Evolutionary conservation across 495 filamentous ascomycete genomes (phyloP).

Genomic region (Tuber indicum): DNA sequence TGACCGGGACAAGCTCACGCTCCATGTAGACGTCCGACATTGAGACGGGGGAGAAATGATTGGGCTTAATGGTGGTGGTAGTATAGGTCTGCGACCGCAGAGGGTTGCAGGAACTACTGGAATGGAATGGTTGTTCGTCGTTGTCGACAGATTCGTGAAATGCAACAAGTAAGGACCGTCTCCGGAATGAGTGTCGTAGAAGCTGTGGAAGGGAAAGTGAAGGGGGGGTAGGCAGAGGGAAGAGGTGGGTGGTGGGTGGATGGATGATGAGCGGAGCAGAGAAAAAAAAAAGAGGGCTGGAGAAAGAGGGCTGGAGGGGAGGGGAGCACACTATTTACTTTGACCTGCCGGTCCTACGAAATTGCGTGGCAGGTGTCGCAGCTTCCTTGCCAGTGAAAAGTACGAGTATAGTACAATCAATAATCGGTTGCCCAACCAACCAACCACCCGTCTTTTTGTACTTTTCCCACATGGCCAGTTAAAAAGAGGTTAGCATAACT

Average conservation of each 20-base stretch:
- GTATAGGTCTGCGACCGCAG: slow-evolving; percentile 29
- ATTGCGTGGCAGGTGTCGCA: slow-evolving; percentile 33
- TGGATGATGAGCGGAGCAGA: slow-evolving; percentile 2
- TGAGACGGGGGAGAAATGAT: slow-evolving; percentile 22
- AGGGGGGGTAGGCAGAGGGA: slow-evolving; percentile 8
- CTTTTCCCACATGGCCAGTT: not conserved
- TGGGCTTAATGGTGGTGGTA: slow-evolving; percentile 26
- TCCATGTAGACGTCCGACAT: slow-evolving; percentile 24
- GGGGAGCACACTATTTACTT: slow-evolving; percentile 20
- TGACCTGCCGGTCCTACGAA: slow-evolving; percentile 13
- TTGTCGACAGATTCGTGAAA: not conserved
- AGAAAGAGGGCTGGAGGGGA: slow-evolving; percentile 6
- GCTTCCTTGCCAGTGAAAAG: not conserved
- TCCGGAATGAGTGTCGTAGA: slow-evolving; percentile 11
- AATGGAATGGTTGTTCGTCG: not conserved
- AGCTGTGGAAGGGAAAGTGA: slow-evolving; percentile 7
- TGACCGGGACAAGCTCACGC: slow-evolving; percentile 41
- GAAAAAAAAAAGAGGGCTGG: slow-evolving; percentile 7
- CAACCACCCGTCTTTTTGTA: slow-evolving; percentile 32
- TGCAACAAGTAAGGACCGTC: slow-evolving; percentile 6
- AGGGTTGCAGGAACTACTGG: slow-evolving; percentile 11
- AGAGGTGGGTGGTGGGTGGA: slow-evolving; percentile 3
- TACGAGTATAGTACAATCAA: not conserved
- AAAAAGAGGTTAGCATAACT: not conserved
- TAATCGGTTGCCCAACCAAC: slow-evolving; percentile 18